Evolutionary conservation across 306 rosid species (phyloP), one percentile per base, ranked within the genome.

Genomic region (Senna siamea): DNA sequence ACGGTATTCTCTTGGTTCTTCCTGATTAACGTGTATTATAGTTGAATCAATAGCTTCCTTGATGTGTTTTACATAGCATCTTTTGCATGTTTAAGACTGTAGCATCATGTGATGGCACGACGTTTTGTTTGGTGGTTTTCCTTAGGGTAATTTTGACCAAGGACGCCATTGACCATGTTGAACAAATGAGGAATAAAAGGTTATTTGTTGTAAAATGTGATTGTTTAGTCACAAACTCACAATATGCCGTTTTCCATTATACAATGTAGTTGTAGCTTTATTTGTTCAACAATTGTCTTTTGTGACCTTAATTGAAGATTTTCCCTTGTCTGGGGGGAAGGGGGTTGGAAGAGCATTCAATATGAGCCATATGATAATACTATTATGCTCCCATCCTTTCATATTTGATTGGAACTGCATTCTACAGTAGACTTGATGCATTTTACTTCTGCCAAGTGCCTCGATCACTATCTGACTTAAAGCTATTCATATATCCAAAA

Each of bases 1-100:
- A 79, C 73, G 84, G 97, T 89, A 87, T 77, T 54, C n/a, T 76
- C 70, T 72, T 67, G 34, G 26, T 47, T 69, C 82, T 51, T 72
- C 46, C 13, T 44, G 41, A 44, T 66, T 10, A 4, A 20, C 66
- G 32, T 67, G 23, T 66, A 60, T 34, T 20, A 30, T 61, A 26
- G 20, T 55, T 64, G 47, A 51, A 46, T 67, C 38, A 7, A 15
- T 23, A 40, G 66, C 9, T 57, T 23, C 56, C 22, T 38, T 59
- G 48, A 17, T 61, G 41, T 4, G 9, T 34, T 60, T 59, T 60
- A 60, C 1, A 18, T 34, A 14, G 13, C 8, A 28, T 57, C 64
- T 26, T 57, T 14, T 57, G 7, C 63, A 13, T 28, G 13, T 56
- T 26, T 26, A 57, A 26, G 19, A 57, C 38, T 4, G 53, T 2